Evolutionary conservation across 805 yeast species (phyloP), one percentile per base, ranked within the genome.

Genomic region (Isabelozyma gotoi): DNA sequence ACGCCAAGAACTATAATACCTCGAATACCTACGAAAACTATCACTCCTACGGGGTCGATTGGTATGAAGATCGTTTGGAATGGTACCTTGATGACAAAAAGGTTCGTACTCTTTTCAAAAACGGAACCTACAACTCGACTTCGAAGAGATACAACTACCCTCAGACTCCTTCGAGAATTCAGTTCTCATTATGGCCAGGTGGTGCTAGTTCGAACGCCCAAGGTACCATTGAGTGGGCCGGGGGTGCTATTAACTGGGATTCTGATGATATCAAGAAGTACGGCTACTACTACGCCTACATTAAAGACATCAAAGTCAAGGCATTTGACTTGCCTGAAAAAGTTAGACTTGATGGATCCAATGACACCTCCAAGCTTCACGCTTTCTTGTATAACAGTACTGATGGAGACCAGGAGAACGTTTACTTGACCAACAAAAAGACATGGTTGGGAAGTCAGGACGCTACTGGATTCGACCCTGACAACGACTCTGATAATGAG

Each of bases 201-300:
- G 91, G 90, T 63, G 74, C 67, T 48, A 49, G 76, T 7, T 55
- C 71, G 21, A 76, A 74, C 55, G 78, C 77, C 17, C 50, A 56
- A 19, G 91, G 91, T 72, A 84, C 90, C 11, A 73, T 78, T 48
- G 85, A 74, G 44, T 90, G 91, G 91, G 87, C 96, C 31, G 96
- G 96, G 67, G 97, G 97, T 68, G 71, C 50, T 20, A 81, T 91
- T 48, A 73, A 88, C 69, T 91, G 97, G 97, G 66, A 84, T 62
- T 77, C 91, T 11, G 60, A 73, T 3, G 97, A 89, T 64, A 78
- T 90, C 45, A 56, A 72, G 47, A 71, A 85, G 44, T 78, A 83
- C 40, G 97, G 97, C n/a, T 91, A 90, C 71, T 84, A 79, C 69
- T 88, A 81, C 60, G 82, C 86, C 19, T 73, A 77, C 45, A 55